Conservation (phyloP, 345 rosid genomes). For the Cardamine chenopodiifolia region DNA sequence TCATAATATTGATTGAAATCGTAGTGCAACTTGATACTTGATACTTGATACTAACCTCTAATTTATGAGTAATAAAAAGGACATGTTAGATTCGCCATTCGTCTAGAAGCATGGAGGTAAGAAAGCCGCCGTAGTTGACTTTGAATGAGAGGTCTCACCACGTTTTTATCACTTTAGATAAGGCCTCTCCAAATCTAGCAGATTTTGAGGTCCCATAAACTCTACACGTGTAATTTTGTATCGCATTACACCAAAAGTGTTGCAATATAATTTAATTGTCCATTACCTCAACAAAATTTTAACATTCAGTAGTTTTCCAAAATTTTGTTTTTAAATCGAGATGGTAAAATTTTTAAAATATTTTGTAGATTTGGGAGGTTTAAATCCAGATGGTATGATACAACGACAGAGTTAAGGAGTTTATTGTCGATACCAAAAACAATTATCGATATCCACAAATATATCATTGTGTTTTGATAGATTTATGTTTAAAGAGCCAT, state of each 20-base stretch:
- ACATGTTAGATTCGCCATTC: neutral
- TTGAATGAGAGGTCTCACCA: conserved; percentile 25
- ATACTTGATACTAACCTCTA: neutral
- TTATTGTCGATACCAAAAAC: too few species aligned
- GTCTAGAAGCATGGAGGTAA: conserved; percentile 27
- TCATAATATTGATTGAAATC: neutral
- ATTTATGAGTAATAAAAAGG: neutral
- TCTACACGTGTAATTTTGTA: conserved; percentile 16
- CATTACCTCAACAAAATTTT: too few species aligned
- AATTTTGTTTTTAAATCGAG: too few species aligned
- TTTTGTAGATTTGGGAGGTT: too few species aligned
- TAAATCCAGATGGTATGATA: too few species aligned
- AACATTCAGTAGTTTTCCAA: too few species aligned
- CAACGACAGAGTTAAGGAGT: too few species aligned
- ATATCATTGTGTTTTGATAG: too few species aligned
- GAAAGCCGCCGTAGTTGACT: conserved; percentile 42
- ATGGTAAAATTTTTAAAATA: too few species aligned
- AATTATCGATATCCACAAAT: too few species aligned
- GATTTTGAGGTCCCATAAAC: conserved; percentile 18
- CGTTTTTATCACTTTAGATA: conserved; percentile 12
- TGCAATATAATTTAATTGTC: neutral
- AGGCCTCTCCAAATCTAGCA: conserved; percentile 1
- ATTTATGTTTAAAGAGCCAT: too few species aligned
- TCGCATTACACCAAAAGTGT: too few species aligned
- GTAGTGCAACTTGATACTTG: neutral